Base-by-base conservation (phyloP, 2,329 filamentous ascomycete species). In the Talaromyces sp. region DNA sequence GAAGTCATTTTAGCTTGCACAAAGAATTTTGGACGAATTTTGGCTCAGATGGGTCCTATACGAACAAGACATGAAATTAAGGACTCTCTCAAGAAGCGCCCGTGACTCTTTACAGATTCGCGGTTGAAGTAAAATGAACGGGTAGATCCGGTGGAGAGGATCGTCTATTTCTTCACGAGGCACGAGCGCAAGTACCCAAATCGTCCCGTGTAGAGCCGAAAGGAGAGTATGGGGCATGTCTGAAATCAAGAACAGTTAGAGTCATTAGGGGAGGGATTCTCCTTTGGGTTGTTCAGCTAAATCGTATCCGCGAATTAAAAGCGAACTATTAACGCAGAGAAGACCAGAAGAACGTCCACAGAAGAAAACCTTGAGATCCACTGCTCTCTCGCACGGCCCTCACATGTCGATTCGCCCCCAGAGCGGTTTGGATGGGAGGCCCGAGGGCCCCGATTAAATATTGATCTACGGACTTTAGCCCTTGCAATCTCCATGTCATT, bases 341-440 rank as follows among this genome's bases (percentile, higher is more conserved):
- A 58, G 50, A n/a, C 4, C 14, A 45, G 17, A 51, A 52, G 52
- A 60, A 60, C 22, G 49, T 17, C 35, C 46, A 44, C 37, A 43
- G 47, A 60, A 55, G 35, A 44, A 47, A 46, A 52, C 33, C 32
- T 50, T 51, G 33, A n/a, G 13, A 47, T 58, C 59, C 59, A 60
- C 57, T 33, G 8, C 27, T 19, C 9, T n/a, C 9, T 24, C 46
- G 5, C 45, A 27, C 32, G n/a, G 16, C 22, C 22, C 16, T 7
- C 17, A 19, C 36, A 16, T 24, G 32, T 35, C 33, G 30, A 33
- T 41, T 36, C 29, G 41, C 27, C 20, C 44, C 47, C 24, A 48
- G 35, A 11, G 33, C 16, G 55, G 47, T 19, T 45, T 47, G n/a
- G 36, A 19, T 19, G 36, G n/a, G 47, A 59, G 57, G 60, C 51